Conservation (phyloP, 1,139 yeast genomes). For the Blastobotrys indianensis region DNA sequence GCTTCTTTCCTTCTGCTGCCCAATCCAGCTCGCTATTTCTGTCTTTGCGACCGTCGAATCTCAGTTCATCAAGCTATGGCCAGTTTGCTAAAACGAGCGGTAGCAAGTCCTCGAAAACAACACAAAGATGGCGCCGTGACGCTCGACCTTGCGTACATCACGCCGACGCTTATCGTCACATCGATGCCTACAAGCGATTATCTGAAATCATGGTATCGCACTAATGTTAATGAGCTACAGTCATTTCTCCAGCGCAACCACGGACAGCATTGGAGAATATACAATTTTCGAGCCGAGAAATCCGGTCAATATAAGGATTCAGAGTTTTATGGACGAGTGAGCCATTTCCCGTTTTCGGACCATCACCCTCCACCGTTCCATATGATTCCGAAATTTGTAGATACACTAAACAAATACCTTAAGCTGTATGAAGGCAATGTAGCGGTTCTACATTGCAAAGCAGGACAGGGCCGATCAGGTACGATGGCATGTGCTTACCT, state of each 20-base stretch:
- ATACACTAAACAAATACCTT: slow-evolving; percentile 44
- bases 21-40: not conserved
- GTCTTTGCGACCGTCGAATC: not conserved
- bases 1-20: not conserved
- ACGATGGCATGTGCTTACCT: slow-evolving; percentile 66
- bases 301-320: slow-evolving; percentile 43
- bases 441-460: slow-evolving; percentile 79
- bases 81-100: slow-evolving; percentile 20
- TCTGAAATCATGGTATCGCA: slow-evolving; percentile 48
- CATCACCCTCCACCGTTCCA: slow-evolving; percentile 70
- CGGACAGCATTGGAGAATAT: slow-evolving; percentile 59
- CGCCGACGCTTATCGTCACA: slow-evolving; percentile 57
- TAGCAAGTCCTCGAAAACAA: slow-evolving; percentile 25
- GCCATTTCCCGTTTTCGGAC: slow-evolving; percentile 59
- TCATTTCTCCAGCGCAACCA: slow-evolving; percentile 46
- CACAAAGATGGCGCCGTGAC: slow-evolving; percentile 18
- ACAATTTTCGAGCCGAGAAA: slow-evolving; percentile 64
- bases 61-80: slow-evolving; percentile 14
- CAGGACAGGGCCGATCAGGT: slow-evolving; percentile 91
- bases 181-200: slow-evolving; percentile 59
- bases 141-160: slow-evolving; percentile 61
- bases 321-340: slow-evolving; percentile 32
- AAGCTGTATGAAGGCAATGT: slow-evolving; percentile 37
- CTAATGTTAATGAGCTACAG: slow-evolving; percentile 48
- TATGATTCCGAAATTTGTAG: slow-evolving; percentile 41